A percentile compares a stretch with the other conserved stretches of the same genome.
Conservation (phyloP, 768 basidiomycete species). For the Scleroderma citrinum region DNA sequence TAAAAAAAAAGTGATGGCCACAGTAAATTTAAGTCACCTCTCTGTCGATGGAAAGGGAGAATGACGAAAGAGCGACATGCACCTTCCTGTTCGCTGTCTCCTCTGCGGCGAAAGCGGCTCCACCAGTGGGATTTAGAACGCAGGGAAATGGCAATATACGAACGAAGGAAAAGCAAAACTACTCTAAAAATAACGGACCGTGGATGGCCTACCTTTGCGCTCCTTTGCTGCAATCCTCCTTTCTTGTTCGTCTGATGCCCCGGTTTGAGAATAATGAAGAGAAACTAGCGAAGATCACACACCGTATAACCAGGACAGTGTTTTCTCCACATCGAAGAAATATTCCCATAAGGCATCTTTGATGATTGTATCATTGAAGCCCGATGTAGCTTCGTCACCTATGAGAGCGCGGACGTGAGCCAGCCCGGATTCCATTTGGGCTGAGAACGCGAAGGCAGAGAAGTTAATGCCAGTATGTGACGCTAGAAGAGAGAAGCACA, state of each 20-base stretch:
- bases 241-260: conserved; percentile 57
- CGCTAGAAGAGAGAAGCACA: conserved; percentile 7
- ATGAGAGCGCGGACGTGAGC: conserved; percentile 63
- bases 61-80: conserved; percentile 38
- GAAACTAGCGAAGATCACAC: conserved; percentile 20
- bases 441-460: conserved; percentile 30
- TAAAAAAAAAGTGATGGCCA: conserved; percentile 13
- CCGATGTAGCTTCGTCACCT: conserved; percentile 58
- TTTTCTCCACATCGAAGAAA: conserved; percentile 79
- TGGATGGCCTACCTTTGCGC: conserved; percentile 74
- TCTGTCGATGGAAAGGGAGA: conserved; percentile 13
- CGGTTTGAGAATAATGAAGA: neutral
- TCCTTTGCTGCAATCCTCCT: conserved; percentile 58
- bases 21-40: conserved; percentile 14
- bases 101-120: conserved; percentile 31
- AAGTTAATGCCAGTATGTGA: neutral
- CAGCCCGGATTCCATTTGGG: conserved; percentile 64
- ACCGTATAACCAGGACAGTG: conserved; percentile 73
- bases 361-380: conserved; percentile 69
- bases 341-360: conserved; percentile 80
- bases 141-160: conserved; percentile 23
- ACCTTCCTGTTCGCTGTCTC: conserved; percentile 49
- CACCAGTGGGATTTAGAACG: conserved; percentile 30
- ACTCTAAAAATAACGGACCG: conserved; percentile 21
- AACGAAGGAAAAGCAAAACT: conserved; percentile 31